phyloP scores from a whole-genome alignment of 1,284 basidiomycete species.

The Violaceomyces palustris region DNA sequence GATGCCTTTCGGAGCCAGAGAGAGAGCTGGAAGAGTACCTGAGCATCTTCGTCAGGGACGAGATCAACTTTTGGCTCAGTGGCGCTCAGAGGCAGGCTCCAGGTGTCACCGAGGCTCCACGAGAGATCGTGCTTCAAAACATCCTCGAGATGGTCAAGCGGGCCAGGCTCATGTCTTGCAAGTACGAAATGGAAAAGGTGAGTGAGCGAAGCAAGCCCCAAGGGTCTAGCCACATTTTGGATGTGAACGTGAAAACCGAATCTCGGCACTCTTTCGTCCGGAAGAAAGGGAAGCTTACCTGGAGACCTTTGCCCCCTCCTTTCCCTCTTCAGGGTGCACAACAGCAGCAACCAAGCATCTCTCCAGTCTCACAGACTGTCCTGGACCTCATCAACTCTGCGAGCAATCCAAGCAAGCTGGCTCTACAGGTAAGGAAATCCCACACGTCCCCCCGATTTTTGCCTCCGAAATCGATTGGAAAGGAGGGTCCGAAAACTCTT shows the following conservation, averaged over 20 bases:
- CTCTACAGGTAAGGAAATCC: conserved; percentile 58
- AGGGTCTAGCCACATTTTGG: too few species aligned
- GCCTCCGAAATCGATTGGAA: too few species aligned
- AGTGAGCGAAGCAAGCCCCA: too few species aligned
- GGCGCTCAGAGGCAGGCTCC: conserved; percentile 36
- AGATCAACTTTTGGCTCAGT: conserved; percentile 69
- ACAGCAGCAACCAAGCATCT: conserved; percentile 1
- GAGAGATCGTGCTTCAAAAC: conserved; percentile 69
- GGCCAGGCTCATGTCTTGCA: conserved; percentile 79
- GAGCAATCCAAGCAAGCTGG: conserved; percentile 57
- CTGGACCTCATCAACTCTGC: conserved; percentile 71
- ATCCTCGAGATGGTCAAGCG: conserved; percentile 77
- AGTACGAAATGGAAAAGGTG: conserved; percentile 73
- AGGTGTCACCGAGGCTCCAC: conserved; percentile 41
- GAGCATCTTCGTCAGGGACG: conserved; percentile 85
- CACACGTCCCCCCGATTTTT: too few species aligned
- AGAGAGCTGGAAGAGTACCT: conserved; percentile 82
- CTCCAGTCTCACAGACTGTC: conserved; percentile 65
- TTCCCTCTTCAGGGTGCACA: not conserved
- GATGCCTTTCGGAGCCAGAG: conserved; percentile 85
- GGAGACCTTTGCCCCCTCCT: not conserved
- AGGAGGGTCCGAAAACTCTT: too few species aligned
- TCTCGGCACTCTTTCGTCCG: too few species aligned
- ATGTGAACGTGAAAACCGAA: too few species aligned
- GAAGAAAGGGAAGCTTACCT: not conserved